Base-by-base conservation (phyloP, 1,284 basidiomycete genomes). In the Meripilus lineatus region DNA sequence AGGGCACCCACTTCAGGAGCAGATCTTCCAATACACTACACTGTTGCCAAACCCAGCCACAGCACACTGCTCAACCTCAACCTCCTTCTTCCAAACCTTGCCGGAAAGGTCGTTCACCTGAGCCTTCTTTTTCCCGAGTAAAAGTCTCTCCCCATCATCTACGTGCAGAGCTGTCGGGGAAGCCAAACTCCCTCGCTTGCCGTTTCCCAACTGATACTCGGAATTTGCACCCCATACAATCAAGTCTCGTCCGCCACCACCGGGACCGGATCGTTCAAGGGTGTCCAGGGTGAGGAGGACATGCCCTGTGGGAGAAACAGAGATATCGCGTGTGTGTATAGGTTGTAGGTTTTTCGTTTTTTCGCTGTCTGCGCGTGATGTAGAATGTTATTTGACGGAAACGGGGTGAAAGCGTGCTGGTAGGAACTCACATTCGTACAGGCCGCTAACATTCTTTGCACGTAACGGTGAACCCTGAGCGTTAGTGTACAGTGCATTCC, bases 121-220 rank as follows among this genome's bases (percentile, higher is more conserved):
- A n/a, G 75, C 74, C 44, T 59, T 72, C 50, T 65, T 70, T 52
- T 59, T 68, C 46, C 64, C 66, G 50, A 85, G 63, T 72, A 81
- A 77, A 50, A 85, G 67, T 47, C 80, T 70, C 38, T 70, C 73
- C 4, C 72, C 79, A 45, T 73, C 74, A 2, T 68, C 62, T n/a
- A 65, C 64, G 45, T 71, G 66, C 47, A 84, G 62, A 18, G 68
- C 66, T 14, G 76, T 74, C 0, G 94, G 93, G 13, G 80, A 68
- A 0, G 88, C 75, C 6, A 84, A 58, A 58, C 86, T 91, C 4
- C 81, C 75, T 44, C 84, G 77, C 62, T 85, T 91, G 32, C 90
- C 90, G 49, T 84, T 93, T 4, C 93, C 94, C 5, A 94, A 74
- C 63, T 94, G 88, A 54, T 79, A 87, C 36, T 85, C 78, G 35